Base-by-base conservation (phyloP, 257 asterid species). In the Przewalskia tangutica region DNA sequence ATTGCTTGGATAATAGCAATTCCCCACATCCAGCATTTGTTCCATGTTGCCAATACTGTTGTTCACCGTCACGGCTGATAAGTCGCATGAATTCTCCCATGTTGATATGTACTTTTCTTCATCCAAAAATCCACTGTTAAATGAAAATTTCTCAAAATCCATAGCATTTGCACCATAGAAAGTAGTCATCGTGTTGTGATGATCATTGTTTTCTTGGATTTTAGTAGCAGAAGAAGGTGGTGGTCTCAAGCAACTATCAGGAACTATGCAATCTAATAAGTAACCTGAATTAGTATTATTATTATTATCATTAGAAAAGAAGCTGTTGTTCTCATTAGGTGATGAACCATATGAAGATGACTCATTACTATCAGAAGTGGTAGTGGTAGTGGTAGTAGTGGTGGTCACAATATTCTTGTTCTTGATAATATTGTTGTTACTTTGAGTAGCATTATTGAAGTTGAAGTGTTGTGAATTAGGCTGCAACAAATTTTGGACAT, bases 181-280 rank as follows among this genome's bases (percentile, higher is more conserved):
- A 62, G 56, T 70, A 59, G 53, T 70, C 32, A 40, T 64, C 32
- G 32, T 8, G 73, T 78, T 79, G 36, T 77, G 81, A 70, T 71
- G 62, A 68, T 59, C 50, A 2, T 18, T 44, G 58, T 10, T 34
- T 63, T 34, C 50, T 34, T 63, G 6, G 1, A 3, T 73, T 71
- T 20, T 46, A 23, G 64, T 77, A 10, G 67, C 54, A 9, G 63
- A 65, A 70, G 84, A 16, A 60, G 80, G 84, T 8, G 50, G 71
- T 77, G 98, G 98, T 84, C 91, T 92, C 83, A 96, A 84, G 82
- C 89, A 96, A 83, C 86, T 90, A 60, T 89, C 90, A 3, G 98
- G 99, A 23, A 96, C 97, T 2, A 96, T 92, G 89, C 98, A 90
- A 64, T 92, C 97, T 85, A 96, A 85, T 85, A 96, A 85, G 81